Evolutionary conservation across 371 early-diverging fungal genomes (phyloP).

Genomic region (Capillidium heterosporum): DNA sequence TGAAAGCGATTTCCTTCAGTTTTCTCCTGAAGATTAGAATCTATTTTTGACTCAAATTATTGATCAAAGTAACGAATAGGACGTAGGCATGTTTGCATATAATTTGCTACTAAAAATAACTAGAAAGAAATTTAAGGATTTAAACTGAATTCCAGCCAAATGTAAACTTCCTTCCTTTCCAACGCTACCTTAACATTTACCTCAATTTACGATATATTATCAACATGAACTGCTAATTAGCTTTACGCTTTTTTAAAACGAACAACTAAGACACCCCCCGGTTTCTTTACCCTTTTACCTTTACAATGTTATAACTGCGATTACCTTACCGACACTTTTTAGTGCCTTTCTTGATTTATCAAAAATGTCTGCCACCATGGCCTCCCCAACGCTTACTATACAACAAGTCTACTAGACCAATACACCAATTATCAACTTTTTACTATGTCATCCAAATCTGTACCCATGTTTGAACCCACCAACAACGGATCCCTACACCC

Average conservation of each 20-base stretch:
- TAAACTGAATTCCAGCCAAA: neutral
- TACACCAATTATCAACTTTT: neutral
- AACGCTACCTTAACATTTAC: no score
- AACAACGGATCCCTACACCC: no score
- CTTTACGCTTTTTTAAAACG: neutral
- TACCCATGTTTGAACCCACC: neutral
- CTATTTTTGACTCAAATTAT: no score
- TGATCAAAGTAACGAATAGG: no score
- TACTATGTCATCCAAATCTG: neutral
- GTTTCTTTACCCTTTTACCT: neutral
- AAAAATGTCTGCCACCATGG: neutral
- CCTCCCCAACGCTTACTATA: neutral
- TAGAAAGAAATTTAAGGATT: no score
- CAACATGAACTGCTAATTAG: neutral
- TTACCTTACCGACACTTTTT: neutral
- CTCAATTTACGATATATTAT: no score
- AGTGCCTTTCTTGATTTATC: neutral
- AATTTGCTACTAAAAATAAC: no score
- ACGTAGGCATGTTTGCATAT: no score
- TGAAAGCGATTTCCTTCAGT: no score
- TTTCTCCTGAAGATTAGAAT: no score
- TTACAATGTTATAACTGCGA: neutral
- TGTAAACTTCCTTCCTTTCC: neutral
- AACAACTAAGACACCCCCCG: neutral
- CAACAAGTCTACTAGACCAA: neutral